Base-by-base conservation (phyloP, 1,139 yeast genomes). In the Insectozyma bohioensis region DNA sequence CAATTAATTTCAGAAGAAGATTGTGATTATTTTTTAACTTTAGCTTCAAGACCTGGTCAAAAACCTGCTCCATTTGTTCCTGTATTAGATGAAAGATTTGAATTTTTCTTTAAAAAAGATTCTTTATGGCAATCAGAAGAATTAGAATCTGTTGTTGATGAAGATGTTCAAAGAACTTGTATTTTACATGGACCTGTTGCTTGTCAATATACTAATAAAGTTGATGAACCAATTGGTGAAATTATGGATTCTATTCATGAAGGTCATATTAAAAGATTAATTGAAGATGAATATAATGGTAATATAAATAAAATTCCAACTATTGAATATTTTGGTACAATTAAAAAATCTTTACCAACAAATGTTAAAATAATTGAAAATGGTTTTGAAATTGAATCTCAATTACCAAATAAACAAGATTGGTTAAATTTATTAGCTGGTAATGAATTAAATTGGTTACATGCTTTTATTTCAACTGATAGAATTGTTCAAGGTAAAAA, bases 51-150 rank as follows among this genome's bases (percentile, higher is more conserved):
- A 58, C 95, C 95, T 49, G 58, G 69, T 41, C 97, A 90, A 68
- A 92, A 92, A 68, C 99, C 99, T 27, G 97, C 88, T 57, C 98
- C 98, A 43, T 92, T 92, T 54, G 90, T 92, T 49, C 99, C 99
- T 31, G 85, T 87, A 18, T 75, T 92, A 61, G 95, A 94, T 56
- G 95, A 86, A 48, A 84, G 87, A 67, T 88, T 92, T 54, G 97
- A 92, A 63, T 83, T 82, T 57, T 92, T 85, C 77, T 94, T 92
- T 78, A 92, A 92, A 80, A 92, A 92, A 72, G 99, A 92, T 64
- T 90, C 97, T 31, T 75, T 92, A 58, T 92, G 98, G 98, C 99
- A 92, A 75, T 85, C 96, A 22, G 98, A 92, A 72, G 94, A 87
- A 58, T 76, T 92, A 55, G 97, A 90, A 60, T 86, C 97, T 43